These are phyloP conservation scores for Torrubiellomyces zombiae DNA, from an alignment of 2,329 filamentous ascomycete genomes.

Conservation along the genomic window DNA sequence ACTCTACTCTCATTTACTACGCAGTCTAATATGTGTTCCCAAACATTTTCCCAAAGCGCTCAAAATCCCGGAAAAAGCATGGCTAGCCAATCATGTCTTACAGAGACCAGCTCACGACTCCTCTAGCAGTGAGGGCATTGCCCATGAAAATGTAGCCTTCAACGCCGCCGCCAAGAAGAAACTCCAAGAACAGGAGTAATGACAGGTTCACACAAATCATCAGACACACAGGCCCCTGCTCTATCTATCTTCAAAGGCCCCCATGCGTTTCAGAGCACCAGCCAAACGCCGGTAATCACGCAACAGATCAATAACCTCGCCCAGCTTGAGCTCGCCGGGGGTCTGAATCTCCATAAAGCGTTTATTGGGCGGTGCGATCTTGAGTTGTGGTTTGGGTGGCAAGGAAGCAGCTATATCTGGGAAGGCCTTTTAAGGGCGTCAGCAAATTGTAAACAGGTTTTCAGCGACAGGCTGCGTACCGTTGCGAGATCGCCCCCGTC, in stretches of 20 bases:
- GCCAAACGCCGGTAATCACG: conserved; percentile 61
- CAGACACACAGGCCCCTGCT: too few species aligned
- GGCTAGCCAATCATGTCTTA: too few species aligned
- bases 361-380: conserved; percentile 49
- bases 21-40: too few species aligned
- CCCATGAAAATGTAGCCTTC: too few species aligned
- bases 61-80: too few species aligned
- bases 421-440: conserved; percentile 29
- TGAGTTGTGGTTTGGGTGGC: conserved; percentile 36
- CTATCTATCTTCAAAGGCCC: conserved; percentile 36
- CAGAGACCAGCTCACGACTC: too few species aligned
- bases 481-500: conserved; percentile 41
- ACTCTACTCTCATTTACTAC: too few species aligned
- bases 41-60: too few species aligned
- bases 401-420: conserved; percentile 39
- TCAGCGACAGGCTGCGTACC: conserved; percentile 21
- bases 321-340: conserved; percentile 51
- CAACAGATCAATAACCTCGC: conserved; percentile 57
- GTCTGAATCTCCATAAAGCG: conserved; percentile 58
- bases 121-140: too few species aligned
- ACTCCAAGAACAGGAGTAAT: too few species aligned
- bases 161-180: too few species aligned
- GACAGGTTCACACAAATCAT: too few species aligned
- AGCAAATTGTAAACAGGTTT: conserved; percentile 1
- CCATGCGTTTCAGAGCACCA: conserved; percentile 43